phyloP scores from a whole-genome alignment of 192 early-diverging fungal species.

The Coemansia sp. region DNA sequence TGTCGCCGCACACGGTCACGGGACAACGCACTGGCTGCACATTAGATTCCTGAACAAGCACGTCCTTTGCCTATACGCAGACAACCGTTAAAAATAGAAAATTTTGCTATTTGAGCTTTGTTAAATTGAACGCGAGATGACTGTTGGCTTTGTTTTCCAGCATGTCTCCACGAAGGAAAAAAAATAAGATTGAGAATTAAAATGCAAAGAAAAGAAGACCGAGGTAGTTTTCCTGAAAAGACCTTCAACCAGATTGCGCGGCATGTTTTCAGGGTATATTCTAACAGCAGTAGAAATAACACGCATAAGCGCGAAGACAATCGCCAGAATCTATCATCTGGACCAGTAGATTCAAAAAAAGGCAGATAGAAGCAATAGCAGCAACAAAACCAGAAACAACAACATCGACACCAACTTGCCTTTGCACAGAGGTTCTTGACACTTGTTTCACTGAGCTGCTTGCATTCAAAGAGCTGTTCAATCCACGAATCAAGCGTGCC shows the following conservation, averaged over 20 bases:
- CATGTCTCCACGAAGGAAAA: not conserved
- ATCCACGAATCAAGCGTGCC: constrained; percentile 93
- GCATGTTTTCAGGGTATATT: not conserved
- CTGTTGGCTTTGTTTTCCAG: no score
- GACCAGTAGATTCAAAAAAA: constrained; percentile 10
- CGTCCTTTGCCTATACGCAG: constrained; percentile 81
- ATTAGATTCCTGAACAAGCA: constrained; percentile 94
- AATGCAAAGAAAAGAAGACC: not conserved
- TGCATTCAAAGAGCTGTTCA: constrained; percentile 86
- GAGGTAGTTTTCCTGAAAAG: not conserved
- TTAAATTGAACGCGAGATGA: not conserved
- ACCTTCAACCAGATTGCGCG: not conserved
- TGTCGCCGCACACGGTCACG: constrained; percentile 99
- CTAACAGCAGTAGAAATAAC: not conserved
- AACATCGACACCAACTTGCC: constrained; percentile 56
- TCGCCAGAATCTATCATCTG: constrained; percentile 15
- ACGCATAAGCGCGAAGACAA: constrained; percentile 4
- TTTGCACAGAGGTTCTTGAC: constrained; percentile 97
- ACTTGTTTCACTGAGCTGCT: constrained; percentile 90
- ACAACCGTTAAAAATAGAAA: not conserved
- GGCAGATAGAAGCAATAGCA: constrained; percentile 1
- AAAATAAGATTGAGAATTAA: not conserved
- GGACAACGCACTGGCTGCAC: constrained; percentile 97
- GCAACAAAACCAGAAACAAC: not conserved
- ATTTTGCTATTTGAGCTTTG: not conserved